Evolutionary conservation across 768 basidiomycete species (phyloP), one percentile per base, ranked within the genome.

Genomic region (Russula sp.): DNA sequence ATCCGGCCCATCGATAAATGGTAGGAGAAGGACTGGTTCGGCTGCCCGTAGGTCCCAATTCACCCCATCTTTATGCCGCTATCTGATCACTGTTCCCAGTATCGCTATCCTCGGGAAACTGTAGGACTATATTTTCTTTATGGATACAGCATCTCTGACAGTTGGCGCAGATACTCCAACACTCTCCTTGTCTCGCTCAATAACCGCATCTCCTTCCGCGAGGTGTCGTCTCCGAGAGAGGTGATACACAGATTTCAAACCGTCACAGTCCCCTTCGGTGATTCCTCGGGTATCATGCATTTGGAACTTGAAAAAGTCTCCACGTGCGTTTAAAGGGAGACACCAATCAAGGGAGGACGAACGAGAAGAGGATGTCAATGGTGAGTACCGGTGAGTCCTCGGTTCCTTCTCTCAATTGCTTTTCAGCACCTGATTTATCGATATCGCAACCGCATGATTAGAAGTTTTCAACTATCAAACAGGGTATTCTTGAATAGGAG

Each of bases 141-240:
- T 29, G 11, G 2, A 20, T 50, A 38, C 11, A 11, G 8, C 25
- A n/a, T 25, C 18, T 3, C 38, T 61, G 32, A n/a, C n/a, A n/a
- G n/a, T n/a, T n/a, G n/a, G n/a, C n/a, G n/a, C n/a, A n/a, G n/a
- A n/a, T n/a, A n/a, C n/a, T n/a, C n/a, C n/a, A n/a, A n/a, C n/a
- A n/a, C n/a, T n/a, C n/a, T n/a, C n/a, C n/a, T n/a, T n/a, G 54
- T 61, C 20, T 56, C 60, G 6, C 54, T 61, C 9, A 61, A 61
- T 5, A 61, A 56, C n/a, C 60, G 60, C 47, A 56, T 61, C 54
- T 35, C 52, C 9, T 41, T 60, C 14, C 59, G 52, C 7, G 52
- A 60, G 2, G 38, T 0, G 14, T n/a, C 36, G 14, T 6, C 9
- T 9, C 6, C 7, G 16, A 29, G 18, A 29, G n/a, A 14, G 18